Conservation (phyloP, 2,329 filamentous ascomycete genomes). For the Westerdykella sp. region DNA sequence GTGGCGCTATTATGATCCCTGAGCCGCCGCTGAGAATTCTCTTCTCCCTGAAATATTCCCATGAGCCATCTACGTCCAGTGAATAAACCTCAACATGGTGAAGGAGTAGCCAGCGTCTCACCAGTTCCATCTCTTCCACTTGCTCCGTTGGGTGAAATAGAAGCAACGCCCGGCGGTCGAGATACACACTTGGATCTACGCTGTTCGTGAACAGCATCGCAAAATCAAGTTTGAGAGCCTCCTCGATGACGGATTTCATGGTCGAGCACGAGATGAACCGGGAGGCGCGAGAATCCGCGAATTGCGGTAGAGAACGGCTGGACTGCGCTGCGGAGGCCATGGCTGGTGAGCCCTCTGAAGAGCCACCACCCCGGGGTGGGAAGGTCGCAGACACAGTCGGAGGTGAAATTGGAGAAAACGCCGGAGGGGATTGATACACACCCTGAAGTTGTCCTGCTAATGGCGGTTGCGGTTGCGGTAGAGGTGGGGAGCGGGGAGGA, state of each 20-base stretch:
- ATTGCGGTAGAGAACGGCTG: too few relatives aligned
- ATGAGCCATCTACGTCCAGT: conserved; percentile 19
- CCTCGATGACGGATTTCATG: conserved; percentile 9
- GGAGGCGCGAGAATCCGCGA: too few relatives aligned
- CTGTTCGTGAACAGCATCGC: conserved; percentile 18
- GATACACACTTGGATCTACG: conserved; percentile 1
- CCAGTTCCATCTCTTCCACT: conserved; percentile 21
- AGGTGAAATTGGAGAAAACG: too few relatives aligned
- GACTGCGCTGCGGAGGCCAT: too few relatives aligned
- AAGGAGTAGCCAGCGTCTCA: conserved; percentile 28
- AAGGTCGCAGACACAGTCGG: too few relatives aligned
- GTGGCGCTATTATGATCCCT: conserved; percentile 24
- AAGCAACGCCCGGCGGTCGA: conserved; percentile 22
- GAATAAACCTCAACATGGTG: conserved; percentile 24
- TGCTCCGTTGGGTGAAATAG: conserved; percentile 25
- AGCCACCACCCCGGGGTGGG: too few relatives aligned
- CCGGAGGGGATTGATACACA: too few relatives aligned
- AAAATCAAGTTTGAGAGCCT: conserved; percentile 16
- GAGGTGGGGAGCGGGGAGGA: neutral
- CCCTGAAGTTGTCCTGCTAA: too few relatives aligned
- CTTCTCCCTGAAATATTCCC: conserved; percentile 18
- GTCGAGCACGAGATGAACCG: too few relatives aligned
- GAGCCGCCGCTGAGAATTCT: conserved; percentile 14
- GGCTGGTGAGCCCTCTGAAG: too few relatives aligned
- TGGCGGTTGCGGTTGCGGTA: too few relatives aligned